Evolutionary conservation across 495 filamentous ascomycete species (phyloP).

Genomic region (Trichoderma virens): DNA sequence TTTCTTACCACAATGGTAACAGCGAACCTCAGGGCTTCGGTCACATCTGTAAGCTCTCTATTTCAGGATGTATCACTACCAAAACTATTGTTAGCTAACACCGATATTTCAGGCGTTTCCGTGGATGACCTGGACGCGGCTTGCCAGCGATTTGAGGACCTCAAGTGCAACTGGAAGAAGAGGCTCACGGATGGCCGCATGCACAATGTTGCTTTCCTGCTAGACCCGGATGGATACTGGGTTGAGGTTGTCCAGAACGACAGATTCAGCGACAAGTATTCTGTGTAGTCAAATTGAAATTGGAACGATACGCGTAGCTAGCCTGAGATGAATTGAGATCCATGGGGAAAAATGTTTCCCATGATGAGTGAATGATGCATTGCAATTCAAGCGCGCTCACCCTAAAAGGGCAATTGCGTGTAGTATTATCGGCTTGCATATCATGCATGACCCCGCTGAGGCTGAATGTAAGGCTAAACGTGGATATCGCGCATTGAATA

Average conservation of each 20-base stretch:
- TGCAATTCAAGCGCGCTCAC: no score
- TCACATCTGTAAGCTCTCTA: slow-evolving; percentile 63
- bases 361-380: no score
- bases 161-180: slow-evolving; percentile 89
- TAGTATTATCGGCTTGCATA: no score
- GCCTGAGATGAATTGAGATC: no score
- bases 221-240: slow-evolving; percentile 92
- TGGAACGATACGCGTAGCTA: not conserved
- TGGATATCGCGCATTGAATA: slow-evolving; percentile 1
- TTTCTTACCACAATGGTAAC: slow-evolving; percentile 91
- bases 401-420: no score
- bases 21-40: slow-evolving; percentile 88
- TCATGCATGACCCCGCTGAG: not conserved
- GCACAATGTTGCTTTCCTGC: slow-evolving; percentile 89
- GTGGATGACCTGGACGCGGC: slow-evolving; percentile 85
- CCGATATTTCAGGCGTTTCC: slow-evolving; percentile 50
- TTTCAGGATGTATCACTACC: not conserved
- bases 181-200: slow-evolving; percentile 82
- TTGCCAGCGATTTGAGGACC: slow-evolving; percentile 73
- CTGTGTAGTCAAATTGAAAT: not conserved
- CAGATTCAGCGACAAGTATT: slow-evolving; percentile 38
- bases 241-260: slow-evolving; percentile 82
- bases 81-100: slow-evolving; percentile 17
- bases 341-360: no score
- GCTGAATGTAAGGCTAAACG: not conserved